Percentiles rank a stretch among this genome's conserved stretches.
Conservation (phyloP, 129 eudicot species). For the Erigeron canadensis region DNA sequence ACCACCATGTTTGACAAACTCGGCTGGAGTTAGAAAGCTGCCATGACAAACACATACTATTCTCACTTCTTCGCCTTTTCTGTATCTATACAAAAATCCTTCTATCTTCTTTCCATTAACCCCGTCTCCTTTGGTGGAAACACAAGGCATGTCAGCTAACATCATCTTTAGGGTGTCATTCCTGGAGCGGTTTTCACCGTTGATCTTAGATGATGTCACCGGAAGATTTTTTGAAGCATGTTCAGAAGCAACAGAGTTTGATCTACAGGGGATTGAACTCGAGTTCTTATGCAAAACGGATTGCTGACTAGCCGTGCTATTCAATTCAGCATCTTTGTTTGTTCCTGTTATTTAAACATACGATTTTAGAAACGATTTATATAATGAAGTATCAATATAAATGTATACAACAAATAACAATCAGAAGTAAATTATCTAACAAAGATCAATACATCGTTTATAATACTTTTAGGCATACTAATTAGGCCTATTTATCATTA, state of each 20-base stretch:
- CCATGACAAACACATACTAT: slow-evolving; percentile 89
- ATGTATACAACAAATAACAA: too few species aligned
- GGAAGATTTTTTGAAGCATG: background rate
- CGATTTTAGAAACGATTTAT: background rate
- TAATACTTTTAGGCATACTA: too few species aligned
- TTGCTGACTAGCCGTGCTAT: slow-evolving; percentile 27
- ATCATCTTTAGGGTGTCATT: slow-evolving; percentile 34
- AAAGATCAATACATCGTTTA: too few species aligned
- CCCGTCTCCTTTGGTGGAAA: slow-evolving; percentile 50
- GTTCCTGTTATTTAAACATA: slow-evolving; percentile 17
- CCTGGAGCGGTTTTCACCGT: background rate
- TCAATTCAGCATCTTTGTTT: slow-evolving; percentile 23
- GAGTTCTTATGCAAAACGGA: background rate
- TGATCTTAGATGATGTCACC: background rate
- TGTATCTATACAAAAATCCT: slow-evolving; percentile 64
- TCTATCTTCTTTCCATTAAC: slow-evolving; percentile 46
- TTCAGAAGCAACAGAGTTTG: slow-evolving; percentile 18
- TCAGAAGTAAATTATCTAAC: background rate
- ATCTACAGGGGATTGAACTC: slow-evolving; percentile 1
- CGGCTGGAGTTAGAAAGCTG: slow-evolving; percentile 58
- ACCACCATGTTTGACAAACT: slow-evolving; percentile 80
- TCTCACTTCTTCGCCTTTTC: slow-evolving; percentile 51
- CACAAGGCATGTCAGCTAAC: slow-evolving; percentile 58
- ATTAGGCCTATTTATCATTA: too few species aligned
- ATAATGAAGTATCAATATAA: background rate